phyloP scores from a whole-genome alignment of 306 rosid species.

The Inga laurina region DNA sequence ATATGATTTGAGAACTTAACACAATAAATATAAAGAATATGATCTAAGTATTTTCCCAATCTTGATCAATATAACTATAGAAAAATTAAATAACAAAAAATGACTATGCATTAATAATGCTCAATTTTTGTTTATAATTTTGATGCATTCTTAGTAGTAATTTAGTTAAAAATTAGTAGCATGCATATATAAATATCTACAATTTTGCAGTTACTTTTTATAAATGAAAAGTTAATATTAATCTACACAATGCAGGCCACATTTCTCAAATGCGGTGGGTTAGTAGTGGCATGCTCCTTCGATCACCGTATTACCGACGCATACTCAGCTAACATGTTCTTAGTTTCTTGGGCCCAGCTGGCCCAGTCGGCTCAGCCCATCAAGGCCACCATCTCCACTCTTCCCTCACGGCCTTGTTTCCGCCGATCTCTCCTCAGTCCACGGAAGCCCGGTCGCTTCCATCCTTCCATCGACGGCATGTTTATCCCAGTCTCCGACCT shows the following conservation, averaged over 20 bases:
- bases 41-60: too few species aligned
- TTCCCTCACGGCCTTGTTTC: slow-evolving; percentile 32
- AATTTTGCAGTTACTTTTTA: too few species aligned
- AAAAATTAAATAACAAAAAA: too few species aligned
- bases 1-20: too few species aligned
- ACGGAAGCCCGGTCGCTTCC: slow-evolving; percentile 32
- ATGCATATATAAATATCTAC: too few species aligned
- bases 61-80: too few species aligned
- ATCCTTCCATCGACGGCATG: slow-evolving; percentile 46
- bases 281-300: slow-evolving; percentile 65
- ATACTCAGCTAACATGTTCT: slow-evolving; percentile 70
- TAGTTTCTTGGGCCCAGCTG: slow-evolving; percentile 67
- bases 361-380: slow-evolving; percentile 39
- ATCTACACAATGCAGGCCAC: slow-evolving; percentile 45
- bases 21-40: too few species aligned
- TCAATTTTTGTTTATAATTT: too few species aligned
- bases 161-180: too few species aligned
- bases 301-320: slow-evolving; percentile 83
- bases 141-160: too few species aligned
- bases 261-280: slow-evolving; percentile 60
- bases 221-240: too few species aligned
- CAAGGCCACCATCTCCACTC: slow-evolving; percentile 23
- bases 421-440: slow-evolving; percentile 38
- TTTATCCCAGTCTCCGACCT: slow-evolving; percentile 45
- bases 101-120: too few species aligned